Percentiles rank a stretch among this genome's conserved stretches.
phyloP scores from a whole-genome alignment of 1,139 yeast genomes.

The Hemisphaericaspora xylofermentans region DNA sequence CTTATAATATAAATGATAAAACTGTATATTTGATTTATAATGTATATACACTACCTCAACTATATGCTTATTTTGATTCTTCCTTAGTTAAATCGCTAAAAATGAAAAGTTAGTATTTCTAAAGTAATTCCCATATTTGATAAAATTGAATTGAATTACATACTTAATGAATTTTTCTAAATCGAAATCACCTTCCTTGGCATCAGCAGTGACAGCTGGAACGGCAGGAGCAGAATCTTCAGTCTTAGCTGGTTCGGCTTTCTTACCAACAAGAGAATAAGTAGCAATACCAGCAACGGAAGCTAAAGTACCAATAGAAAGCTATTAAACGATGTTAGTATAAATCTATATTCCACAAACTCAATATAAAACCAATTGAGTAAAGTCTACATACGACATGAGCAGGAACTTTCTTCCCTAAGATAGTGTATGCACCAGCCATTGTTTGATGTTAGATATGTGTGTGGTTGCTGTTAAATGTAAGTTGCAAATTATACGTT shows the following conservation, averaged over 20 bases:
- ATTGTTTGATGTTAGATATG: constrained; percentile 26
- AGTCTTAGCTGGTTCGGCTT: constrained; percentile 24
- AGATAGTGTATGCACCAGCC: constrained; percentile 63
- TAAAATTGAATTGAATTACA: constrained; percentile 22
- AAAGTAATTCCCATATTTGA: not conserved
- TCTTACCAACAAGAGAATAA: constrained; percentile 12
- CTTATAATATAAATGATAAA: not conserved
- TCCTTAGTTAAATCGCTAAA: constrained; percentile 44
- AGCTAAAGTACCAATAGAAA: constrained; percentile 46
- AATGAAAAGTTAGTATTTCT: constrained; percentile 28
- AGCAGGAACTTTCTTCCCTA: constrained; percentile 65
- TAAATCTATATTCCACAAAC: not conserved
- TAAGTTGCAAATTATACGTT: not conserved
- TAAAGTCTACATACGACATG: constrained; percentile 51
- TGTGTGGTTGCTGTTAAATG: not conserved
- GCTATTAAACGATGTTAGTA: constrained; percentile 25
- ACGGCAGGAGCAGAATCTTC: constrained; percentile 26
- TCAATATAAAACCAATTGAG: not conserved
- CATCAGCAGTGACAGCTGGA: constrained; percentile 29
- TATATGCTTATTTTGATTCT: constrained; percentile 30
- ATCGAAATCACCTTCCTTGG: constrained; percentile 56
- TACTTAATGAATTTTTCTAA: constrained; percentile 60
- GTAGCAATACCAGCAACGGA: constrained; percentile 45
- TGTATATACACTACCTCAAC: not conserved
- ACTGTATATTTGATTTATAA: not conserved